These are phyloP conservation scores for Boletus coccyginus DNA, from an alignment of 768 basidiomycete genomes.

Conservation along the genomic window DNA sequence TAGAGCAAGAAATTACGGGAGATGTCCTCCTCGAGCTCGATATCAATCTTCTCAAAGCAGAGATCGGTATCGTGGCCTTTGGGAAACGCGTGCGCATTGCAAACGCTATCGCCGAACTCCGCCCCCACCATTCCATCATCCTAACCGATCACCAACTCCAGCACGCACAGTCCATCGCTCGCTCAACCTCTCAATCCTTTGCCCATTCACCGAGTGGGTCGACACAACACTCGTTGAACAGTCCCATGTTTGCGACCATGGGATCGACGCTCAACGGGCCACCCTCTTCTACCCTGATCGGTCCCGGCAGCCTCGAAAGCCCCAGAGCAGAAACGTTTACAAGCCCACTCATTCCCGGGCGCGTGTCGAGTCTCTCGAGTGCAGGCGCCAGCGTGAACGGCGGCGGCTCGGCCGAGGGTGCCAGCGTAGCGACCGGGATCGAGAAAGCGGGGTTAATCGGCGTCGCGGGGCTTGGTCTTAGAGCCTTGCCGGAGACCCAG, in stretches of 20 bases:
- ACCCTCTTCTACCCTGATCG: constrained; percentile 21
- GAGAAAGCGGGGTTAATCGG: constrained; percentile 21
- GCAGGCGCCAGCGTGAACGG: constrained; percentile 25
- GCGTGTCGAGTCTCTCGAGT: constrained; percentile 29
- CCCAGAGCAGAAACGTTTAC: constrained; percentile 19
- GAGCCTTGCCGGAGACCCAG: constrained; percentile 44
- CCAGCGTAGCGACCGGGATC: constrained; percentile 15
- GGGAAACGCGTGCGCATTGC: constrained; percentile 93
- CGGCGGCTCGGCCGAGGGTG: constrained; percentile 20
- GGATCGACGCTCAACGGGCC: constrained; percentile 25
- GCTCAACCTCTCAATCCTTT: constrained; percentile 6
- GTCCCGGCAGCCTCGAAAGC: constrained; percentile 33
- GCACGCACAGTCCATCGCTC: constrained; percentile 27
- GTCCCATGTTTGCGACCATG: constrained; percentile 35
- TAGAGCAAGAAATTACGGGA: constrained; percentile 98
- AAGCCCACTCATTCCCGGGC: constrained; percentile 19
- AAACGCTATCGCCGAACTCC: constrained; percentile 88
- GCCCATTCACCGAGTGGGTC: constrained; percentile 37
- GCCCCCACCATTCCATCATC: constrained; percentile 62
- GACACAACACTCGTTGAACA: constrained; percentile 43
- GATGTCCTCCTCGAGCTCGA: constrained; percentile 96
- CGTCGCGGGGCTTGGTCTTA: constrained; percentile 27
- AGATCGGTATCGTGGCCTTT: constrained; percentile 91
- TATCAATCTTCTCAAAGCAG: constrained; percentile 82
- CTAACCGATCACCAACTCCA: constrained; percentile 47